Evolutionary conservation across 2,329 filamentous ascomycete genomes (phyloP).

Genomic region (Hymenoscyphus albidus): DNA sequence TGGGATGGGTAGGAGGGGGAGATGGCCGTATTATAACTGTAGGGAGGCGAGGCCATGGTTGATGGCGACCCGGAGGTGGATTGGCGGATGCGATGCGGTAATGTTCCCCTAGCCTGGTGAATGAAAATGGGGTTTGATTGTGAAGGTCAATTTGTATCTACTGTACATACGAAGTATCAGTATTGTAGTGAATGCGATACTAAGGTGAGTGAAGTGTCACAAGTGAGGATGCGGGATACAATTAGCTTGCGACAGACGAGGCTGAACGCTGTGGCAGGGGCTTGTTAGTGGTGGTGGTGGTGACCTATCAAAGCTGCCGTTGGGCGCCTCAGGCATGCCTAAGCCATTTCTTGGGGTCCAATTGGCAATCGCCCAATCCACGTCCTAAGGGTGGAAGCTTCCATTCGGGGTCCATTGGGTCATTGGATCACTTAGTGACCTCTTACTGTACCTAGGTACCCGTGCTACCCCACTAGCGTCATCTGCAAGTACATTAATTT

Average conservation of each 20-base stretch:
- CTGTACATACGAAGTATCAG: neutral
- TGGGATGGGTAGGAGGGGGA: conserved; percentile 53
- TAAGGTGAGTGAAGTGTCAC: neutral
- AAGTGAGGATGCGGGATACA: neutral
- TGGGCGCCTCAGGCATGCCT: no score
- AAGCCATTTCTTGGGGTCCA: no score
- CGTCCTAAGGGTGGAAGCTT: neutral
- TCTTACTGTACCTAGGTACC: no score
- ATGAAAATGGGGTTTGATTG: neutral
- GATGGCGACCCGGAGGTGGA: neutral
- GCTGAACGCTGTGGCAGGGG: neutral
- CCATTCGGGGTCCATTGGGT: no score
- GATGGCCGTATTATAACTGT: conserved; percentile 34
- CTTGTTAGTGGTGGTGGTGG: neutral
- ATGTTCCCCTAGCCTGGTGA: neutral
- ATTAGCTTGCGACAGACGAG: neutral
- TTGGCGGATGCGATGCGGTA: neutral
- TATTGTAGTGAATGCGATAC: conserved; percentile 2
- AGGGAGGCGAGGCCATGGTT: conserved; percentile 33
- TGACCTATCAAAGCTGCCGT: neutral
- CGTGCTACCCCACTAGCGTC: neutral
- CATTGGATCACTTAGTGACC: no score
- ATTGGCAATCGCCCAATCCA: neutral
- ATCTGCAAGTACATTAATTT: neutral
- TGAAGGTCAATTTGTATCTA: no score